Evolutionary conservation across 73 alveolate species (phyloP).

Genomic region (Paramecium tetraurelia): DNA sequence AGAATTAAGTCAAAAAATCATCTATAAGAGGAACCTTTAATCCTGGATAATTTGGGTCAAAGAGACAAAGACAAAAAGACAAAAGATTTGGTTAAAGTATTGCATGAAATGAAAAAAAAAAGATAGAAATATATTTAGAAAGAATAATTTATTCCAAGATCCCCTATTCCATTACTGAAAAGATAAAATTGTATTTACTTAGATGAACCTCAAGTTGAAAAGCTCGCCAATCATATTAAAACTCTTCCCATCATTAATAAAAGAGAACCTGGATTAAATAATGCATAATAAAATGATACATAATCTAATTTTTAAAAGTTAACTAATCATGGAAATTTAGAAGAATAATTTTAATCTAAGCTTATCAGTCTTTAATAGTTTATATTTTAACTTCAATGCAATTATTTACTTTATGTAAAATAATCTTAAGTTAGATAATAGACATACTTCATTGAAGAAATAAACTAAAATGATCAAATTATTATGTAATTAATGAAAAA

Average conservation of each 20-base stretch:
- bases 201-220: neutral
- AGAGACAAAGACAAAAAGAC: neutral
- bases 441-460: neutral
- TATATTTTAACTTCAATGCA: neutral
- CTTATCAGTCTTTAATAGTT: neutral
- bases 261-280: neutral
- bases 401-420: neutral
- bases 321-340: neutral
- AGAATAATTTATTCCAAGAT: neutral
- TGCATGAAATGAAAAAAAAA: neutral
- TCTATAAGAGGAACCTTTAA: neutral
- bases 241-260: neutral
- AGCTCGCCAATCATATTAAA: neutral
- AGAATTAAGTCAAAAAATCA: neutral
- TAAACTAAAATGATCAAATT: neutral
- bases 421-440: neutral
- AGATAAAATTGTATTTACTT: neutral
- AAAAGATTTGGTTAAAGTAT: neutral
- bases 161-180: neutral
- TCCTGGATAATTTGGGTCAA: neutral
- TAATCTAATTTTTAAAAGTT: neutral
- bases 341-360: neutral
- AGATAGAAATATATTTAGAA: neutral
- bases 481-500: neutral
- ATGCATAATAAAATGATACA: neutral